phyloP scores from a whole-genome alignment of 257 asterid species.

The Primulina tabacum region DNA sequence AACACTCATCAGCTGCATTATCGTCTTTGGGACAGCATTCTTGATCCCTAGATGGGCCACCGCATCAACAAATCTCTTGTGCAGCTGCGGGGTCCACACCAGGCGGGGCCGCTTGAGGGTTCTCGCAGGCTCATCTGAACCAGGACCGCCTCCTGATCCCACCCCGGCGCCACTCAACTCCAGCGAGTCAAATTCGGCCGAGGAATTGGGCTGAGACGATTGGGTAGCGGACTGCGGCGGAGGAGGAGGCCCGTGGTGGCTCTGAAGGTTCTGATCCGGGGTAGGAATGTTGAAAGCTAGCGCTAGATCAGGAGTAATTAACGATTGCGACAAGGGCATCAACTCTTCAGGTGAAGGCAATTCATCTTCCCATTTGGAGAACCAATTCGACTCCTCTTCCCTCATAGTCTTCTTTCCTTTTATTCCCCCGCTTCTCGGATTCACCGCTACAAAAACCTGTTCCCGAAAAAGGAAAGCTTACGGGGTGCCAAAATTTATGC shows the following conservation, averaged over 20 bases:
- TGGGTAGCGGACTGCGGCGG: conserved; percentile 41
- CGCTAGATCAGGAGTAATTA: conserved; percentile 73
- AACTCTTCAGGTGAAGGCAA: conserved; percentile 79
- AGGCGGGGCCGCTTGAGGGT: conserved; percentile 69
- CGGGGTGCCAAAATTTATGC: background rate
- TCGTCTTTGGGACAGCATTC: conserved; percentile 78
- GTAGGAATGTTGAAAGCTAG: conserved; percentile 62
- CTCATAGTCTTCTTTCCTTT: conserved; percentile 38
- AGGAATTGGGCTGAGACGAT: conserved; percentile 55
- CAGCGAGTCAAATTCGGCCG: conserved; percentile 61
- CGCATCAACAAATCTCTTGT: conserved; percentile 73
- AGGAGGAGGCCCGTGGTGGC: conserved; percentile 24
- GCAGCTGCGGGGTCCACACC: conserved; percentile 86
- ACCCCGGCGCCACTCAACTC: conserved; percentile 47
- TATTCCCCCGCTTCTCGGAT: background rate
- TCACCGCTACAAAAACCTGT: too few relatives aligned
- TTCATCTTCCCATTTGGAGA: conserved; percentile 83
- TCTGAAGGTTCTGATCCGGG: conserved; percentile 33
- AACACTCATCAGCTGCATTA: conserved; percentile 81
- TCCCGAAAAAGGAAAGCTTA: background rate
- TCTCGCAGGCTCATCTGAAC: conserved; percentile 38
- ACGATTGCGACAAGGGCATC: conserved; percentile 71
- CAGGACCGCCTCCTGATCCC: conserved; percentile 31
- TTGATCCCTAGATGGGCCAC: conserved; percentile 73
- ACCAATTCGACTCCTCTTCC: conserved; percentile 82